These are phyloP conservation scores for Penicillium egyptiacum DNA, from an alignment of 495 filamentous ascomycete genomes.

Conservation along the genomic window DNA sequence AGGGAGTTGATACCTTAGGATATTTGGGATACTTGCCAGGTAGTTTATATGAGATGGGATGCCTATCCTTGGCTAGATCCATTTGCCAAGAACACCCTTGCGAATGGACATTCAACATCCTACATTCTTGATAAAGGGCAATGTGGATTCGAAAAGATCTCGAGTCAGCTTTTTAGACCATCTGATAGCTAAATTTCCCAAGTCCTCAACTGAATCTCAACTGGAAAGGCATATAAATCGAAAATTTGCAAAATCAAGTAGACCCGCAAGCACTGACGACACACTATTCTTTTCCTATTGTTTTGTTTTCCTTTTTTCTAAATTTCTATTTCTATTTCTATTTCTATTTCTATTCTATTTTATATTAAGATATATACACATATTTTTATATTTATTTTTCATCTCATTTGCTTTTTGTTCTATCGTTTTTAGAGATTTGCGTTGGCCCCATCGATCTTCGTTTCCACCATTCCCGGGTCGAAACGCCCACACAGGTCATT, in stretches of 20 bases:
- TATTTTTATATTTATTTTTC: constrained; percentile 11
- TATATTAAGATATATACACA: background rate
- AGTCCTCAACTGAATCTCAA: background rate
- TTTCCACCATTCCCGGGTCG: constrained; percentile 36
- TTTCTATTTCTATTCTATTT: background rate
- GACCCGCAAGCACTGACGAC: constrained; percentile 6
- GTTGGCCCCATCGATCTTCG: constrained; percentile 30
- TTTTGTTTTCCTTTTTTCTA: constrained; percentile 10
- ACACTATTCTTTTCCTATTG: constrained; percentile 11
- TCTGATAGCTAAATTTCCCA: background rate
- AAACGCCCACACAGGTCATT: constrained; percentile 43
- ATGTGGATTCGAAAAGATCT: background rate
- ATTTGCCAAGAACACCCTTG: constrained; percentile 17
- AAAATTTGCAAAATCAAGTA: background rate
- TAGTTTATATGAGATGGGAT: background rate
- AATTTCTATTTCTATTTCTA: constrained; percentile 13
- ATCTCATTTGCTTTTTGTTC: constrained; percentile 17
- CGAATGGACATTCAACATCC: constrained; percentile 12
- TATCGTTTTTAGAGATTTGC: background rate
- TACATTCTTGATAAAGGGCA: background rate
- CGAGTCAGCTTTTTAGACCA: background rate
- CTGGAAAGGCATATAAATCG: background rate
- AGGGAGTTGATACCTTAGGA: background rate
- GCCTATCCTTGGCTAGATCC: background rate
- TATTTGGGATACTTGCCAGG: background rate